Conservation (phyloP, 2,329 filamentous ascomycete species). For the Botrytis deweyae region DNA sequence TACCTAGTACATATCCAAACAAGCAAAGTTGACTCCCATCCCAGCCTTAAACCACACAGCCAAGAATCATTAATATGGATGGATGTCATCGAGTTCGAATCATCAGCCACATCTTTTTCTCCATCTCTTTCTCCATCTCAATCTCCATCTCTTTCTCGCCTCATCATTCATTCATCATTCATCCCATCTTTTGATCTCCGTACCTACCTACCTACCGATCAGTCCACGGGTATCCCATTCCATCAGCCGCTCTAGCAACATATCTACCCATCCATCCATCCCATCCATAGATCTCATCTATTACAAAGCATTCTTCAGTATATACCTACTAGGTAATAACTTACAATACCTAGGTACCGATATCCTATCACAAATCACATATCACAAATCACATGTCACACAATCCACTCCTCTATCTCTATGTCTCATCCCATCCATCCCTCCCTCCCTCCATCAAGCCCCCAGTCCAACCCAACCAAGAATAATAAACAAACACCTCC, state of each 20-base stretch:
- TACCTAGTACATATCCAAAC: neutral
- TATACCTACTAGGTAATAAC: too few species aligned
- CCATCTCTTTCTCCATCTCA: neutral
- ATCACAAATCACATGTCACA: neutral
- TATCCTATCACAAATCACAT: too few species aligned
- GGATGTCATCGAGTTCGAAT: neutral
- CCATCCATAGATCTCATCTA: too few species aligned
- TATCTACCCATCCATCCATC: too few species aligned
- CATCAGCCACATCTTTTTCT: constrained; percentile 5
- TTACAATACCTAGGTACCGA: too few species aligned
- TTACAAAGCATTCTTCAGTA: neutral
- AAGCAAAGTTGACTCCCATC: neutral
- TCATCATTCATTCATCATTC: neutral
- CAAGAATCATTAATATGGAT: neutral
- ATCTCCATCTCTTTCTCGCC: neutral
- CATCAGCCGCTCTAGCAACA: neutral
- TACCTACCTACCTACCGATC: too few species aligned
- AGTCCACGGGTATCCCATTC: too few species aligned
- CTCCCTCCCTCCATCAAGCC: too few species aligned
- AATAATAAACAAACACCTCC: too few species aligned
- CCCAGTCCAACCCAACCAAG: too few species aligned
- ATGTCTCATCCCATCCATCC: too few species aligned
- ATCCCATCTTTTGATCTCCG: neutral
- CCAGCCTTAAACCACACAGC: neutral
- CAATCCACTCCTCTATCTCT: too few species aligned